Evolutionary conservation across 1,284 basidiomycete species (phyloP).

Genomic region (Agaricales sp.): DNA sequence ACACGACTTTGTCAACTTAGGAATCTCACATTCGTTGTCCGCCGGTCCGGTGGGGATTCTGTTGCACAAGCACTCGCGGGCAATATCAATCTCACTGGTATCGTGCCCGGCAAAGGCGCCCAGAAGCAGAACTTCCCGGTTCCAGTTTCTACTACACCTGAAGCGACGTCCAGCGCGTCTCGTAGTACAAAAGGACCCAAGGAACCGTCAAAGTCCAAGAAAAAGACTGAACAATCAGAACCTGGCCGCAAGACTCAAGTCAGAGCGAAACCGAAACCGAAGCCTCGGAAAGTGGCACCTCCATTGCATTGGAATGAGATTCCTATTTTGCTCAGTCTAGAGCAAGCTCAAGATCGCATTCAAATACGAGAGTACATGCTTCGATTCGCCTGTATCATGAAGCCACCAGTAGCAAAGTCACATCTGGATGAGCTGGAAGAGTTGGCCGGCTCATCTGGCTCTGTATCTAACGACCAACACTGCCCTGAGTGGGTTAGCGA

Average conservation of each 20-base stretch:
- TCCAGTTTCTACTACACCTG: conserved; percentile 12
- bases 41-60: conserved; percentile 5
- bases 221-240: conserved; percentile 1
- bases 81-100: conserved; percentile 3
- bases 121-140: conserved; percentile 8
- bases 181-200: conserved; percentile 22
- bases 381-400: conserved; percentile 46
- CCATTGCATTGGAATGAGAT: conserved; percentile 37
- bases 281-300: conserved; percentile 12
- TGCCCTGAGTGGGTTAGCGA: conserved; percentile 52
- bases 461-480: conserved; percentile 28
- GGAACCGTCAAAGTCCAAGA: conserved; percentile 14
- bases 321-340: conserved; percentile 29
- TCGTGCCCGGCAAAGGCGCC: conserved; percentile 7
- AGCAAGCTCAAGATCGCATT: conserved; percentile 48
- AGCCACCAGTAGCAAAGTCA: conserved; percentile 33
- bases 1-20: neutral
- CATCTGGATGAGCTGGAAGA: conserved; percentile 59
- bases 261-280: conserved; percentile 13
- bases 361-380: conserved; percentile 64
- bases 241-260: neutral
- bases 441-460: conserved; percentile 29
- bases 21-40: conserved; percentile 10
- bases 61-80: conserved; percentile 2
- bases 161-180: conserved; percentile 12